Conservation (phyloP, 495 filamentous ascomycete species). For the Lasiosphaeriaceae sp. region DNA sequence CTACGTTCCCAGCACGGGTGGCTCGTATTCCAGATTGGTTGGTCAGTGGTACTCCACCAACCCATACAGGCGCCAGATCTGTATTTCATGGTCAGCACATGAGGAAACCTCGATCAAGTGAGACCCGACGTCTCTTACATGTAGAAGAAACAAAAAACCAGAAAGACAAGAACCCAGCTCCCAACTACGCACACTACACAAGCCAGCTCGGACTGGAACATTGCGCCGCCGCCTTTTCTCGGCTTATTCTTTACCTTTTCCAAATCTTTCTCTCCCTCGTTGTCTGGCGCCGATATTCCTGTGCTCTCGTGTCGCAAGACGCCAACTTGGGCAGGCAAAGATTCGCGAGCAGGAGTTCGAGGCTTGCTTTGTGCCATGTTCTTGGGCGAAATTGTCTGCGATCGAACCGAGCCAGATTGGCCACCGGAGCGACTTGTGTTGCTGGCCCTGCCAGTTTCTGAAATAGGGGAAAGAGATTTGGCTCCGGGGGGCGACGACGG, state of each 20-base stretch:
- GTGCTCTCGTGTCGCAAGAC: neutral
- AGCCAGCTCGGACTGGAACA: neutral
- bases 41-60: neutral
- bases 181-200: neutral
- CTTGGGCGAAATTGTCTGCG: neutral
- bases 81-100: neutral
- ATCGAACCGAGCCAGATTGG: neutral
- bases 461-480: neutral
- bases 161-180: neutral
- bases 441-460: neutral
- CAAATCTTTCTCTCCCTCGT: neutral
- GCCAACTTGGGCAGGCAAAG: neutral
- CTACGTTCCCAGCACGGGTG: neutral
- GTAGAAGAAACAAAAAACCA: neutral
- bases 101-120: no score
- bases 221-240: neutral
- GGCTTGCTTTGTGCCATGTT: neutral
- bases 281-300: neutral
- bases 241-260: neutral
- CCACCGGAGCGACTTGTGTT: neutral
- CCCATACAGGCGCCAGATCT: neutral
- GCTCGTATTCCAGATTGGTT: neutral
- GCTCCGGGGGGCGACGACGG: neutral
- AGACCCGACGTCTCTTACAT: no score
- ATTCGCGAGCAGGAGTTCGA: no score